phyloP scores from a whole-genome alignment of 441 rosid species.

The Corymbia calophylla region DNA sequence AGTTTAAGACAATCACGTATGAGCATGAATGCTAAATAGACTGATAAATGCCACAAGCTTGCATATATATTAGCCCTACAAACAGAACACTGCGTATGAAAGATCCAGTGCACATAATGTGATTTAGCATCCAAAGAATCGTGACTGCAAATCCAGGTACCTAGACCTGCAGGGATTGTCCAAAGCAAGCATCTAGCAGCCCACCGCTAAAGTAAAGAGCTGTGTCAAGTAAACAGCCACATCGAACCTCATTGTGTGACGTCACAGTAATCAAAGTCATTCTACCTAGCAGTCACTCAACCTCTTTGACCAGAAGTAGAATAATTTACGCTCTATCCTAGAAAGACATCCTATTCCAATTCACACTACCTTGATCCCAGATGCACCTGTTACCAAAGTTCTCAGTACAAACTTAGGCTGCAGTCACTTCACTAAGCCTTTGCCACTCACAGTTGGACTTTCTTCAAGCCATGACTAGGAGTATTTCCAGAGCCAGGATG shows the following conservation, averaged over 20 bases:
- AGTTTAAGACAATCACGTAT: background rate
- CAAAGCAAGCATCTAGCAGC: background rate
- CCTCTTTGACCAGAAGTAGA: background rate
- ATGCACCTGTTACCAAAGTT: background rate
- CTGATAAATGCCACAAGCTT: background rate
- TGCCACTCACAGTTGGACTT: background rate
- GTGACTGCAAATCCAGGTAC: background rate
- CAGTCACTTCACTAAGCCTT: background rate
- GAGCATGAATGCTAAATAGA: background rate
- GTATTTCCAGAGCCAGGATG: background rate
- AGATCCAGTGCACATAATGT: background rate
- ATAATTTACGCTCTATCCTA: background rate
- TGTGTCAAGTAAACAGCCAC: background rate
- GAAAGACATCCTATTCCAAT: background rate
- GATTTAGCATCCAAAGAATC: background rate
- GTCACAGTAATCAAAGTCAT: background rate
- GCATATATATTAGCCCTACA: fast-evolving
- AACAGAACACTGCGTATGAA: background rate
- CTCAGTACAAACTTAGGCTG: background rate
- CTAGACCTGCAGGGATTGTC: background rate
- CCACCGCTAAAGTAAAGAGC: background rate
- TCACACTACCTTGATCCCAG: background rate
- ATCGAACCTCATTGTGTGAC: fast-evolving
- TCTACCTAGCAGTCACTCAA: background rate
- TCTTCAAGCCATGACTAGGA: background rate